Percentiles rank a stretch among this genome's conserved stretches.
phyloP scores from a whole-genome alignment of 176 grass and related monocot species.

The Cocos nucifera region DNA sequence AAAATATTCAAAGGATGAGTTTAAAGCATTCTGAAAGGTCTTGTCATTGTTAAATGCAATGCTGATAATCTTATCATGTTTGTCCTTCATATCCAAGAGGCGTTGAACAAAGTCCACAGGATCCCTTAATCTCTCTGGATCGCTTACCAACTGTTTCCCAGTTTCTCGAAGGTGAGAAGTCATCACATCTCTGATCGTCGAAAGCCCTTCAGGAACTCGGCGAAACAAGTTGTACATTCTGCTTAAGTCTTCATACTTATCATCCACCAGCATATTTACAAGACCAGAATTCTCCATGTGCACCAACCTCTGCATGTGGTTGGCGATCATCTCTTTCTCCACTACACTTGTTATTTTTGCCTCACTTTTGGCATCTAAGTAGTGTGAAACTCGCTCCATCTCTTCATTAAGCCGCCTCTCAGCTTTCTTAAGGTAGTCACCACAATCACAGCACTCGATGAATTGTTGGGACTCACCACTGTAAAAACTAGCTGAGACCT shows the following conservation, averaged over 20 bases:
- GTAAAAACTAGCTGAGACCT: constrained; percentile 76
- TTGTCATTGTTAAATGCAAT: constrained; percentile 91
- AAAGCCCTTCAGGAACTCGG: constrained; percentile 77
- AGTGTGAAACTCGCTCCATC: constrained; percentile 87
- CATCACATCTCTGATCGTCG: constrained; percentile 37
- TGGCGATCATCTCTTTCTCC: constrained; percentile 94
- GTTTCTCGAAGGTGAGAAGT: constrained; percentile 17
- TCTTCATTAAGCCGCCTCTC: constrained; percentile 92
- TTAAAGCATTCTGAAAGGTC: constrained; percentile 91
- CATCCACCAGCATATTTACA: constrained; percentile 88
- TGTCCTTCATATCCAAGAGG: constrained; percentile 66
- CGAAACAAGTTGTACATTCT: constrained; percentile 87
- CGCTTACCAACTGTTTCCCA: constrained; percentile 12
- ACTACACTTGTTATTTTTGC: constrained; percentile 86
- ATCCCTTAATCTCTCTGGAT: constrained; percentile 11
- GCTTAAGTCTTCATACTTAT: constrained; percentile 68
- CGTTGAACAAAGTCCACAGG: constrained; percentile 3
- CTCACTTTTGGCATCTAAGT: constrained; percentile 74
- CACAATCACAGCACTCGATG: constrained; percentile 86
- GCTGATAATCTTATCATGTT: constrained; percentile 88
- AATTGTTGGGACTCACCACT: constrained; percentile 72
- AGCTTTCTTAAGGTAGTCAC: constrained; percentile 73
- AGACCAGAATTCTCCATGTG: constrained; percentile 92
- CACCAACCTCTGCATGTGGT: constrained; percentile 89
- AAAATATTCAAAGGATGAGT: constrained; percentile 93